Conservation (phyloP, 2,329 filamentous ascomycete species). For the Zymoseptoria tritici region DNA sequence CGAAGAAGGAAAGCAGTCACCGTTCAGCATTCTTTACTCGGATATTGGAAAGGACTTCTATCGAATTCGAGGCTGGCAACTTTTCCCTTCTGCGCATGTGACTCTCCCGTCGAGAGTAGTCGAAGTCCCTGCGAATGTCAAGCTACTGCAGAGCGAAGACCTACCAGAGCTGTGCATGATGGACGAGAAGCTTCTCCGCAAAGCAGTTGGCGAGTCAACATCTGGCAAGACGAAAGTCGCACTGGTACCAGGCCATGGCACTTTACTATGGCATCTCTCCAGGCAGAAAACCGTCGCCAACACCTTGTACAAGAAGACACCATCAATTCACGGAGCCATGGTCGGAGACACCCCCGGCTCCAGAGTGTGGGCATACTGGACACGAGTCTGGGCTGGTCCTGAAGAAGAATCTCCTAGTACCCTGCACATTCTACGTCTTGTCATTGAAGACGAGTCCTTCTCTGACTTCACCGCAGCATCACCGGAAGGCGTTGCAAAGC, state of each 20-base stretch:
- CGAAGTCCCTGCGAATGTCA: conserved; percentile 5
- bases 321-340: conserved; percentile 63
- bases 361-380: conserved; percentile 70
- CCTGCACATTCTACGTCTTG: conserved; percentile 61
- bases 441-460: conserved; percentile 50
- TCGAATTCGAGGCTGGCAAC: conserved; percentile 65
- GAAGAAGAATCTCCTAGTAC: conserved; percentile 54
- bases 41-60: conserved; percentile 84
- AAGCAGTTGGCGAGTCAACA: conserved; percentile 38
- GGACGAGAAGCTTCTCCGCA: conserved; percentile 57
- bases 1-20: conserved; percentile 36
- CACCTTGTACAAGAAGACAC: conserved; percentile 51
- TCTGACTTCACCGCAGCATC: conserved; percentile 20
- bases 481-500: conserved; percentile 12
- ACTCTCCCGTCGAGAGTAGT: conserved; percentile 42
- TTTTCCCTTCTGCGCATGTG: conserved; percentile 66
- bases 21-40: conserved; percentile 77
- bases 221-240: conserved; percentile 44
- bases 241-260: conserved; percentile 59
- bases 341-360: conserved; percentile 44
- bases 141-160: conserved; percentile 50
- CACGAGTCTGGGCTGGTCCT: conserved; percentile 54
- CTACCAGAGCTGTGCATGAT: conserved; percentile 54
- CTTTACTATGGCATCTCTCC: conserved; percentile 68
- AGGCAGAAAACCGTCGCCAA: conserved; percentile 72